phyloP scores from a whole-genome alignment of 805 yeast species.

The Candida endomychidarum region DNA sequence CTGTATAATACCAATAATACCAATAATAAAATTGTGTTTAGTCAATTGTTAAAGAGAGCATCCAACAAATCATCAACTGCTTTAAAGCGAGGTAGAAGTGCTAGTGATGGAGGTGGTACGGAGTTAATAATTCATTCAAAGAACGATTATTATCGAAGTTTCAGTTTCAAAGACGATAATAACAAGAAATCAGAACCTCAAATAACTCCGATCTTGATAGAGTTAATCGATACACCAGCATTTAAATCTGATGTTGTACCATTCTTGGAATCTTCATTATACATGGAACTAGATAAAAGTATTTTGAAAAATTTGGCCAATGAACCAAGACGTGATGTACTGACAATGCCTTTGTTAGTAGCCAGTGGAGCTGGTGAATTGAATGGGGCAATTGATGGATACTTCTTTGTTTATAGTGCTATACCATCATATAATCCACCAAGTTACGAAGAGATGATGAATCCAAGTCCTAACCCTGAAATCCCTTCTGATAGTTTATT shows the following conservation, averaged over 20 bases:
- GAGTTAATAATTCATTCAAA: constrained; percentile 16
- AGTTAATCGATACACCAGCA: constrained; percentile 74
- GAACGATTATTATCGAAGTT: constrained; percentile 12
- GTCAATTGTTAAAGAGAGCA: constrained; percentile 25
- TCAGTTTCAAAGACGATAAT: constrained; percentile 8
- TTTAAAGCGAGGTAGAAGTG: constrained; percentile 14
- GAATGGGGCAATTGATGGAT: constrained; percentile 76
- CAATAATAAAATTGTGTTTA: constrained; percentile 20
- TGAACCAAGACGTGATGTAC: constrained; percentile 60
- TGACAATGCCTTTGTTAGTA: constrained; percentile 65
- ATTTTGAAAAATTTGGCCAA: constrained; percentile 60
- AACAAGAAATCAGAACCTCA: constrained; percentile 12
- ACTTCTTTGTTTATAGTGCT: constrained; percentile 66
- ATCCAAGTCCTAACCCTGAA: neutral
- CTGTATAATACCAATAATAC: neutral
- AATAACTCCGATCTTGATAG: constrained; percentile 61
- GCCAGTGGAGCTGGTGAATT: constrained; percentile 80
- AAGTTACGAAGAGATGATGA: constrained; percentile 40
- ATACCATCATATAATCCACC: constrained; percentile 68
- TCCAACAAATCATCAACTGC: constrained; percentile 8
- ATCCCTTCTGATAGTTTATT: constrained; percentile 8
- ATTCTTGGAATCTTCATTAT: constrained; percentile 69
- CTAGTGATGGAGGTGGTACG: constrained; percentile 28
- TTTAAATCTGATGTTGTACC: constrained; percentile 70
- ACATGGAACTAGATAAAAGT: constrained; percentile 58